A percentile compares a stretch with the other conserved stretches of the same genome.
Evolutionary conservation across 305 asterid species (phyloP).

Genomic region (Fraxinus xanthoxyloides): DNA sequence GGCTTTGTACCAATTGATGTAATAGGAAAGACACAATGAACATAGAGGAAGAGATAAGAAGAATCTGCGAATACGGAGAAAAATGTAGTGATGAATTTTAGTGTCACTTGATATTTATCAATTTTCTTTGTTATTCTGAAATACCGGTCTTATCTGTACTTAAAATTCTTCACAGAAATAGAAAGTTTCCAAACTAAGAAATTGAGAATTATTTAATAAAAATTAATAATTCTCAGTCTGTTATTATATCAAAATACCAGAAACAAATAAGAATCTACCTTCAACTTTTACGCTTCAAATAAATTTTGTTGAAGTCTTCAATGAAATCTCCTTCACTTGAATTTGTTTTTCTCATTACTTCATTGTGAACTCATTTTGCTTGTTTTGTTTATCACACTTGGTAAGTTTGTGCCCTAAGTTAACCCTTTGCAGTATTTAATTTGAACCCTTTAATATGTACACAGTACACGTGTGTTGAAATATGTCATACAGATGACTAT

Average conservation of each 20-base stretch:
- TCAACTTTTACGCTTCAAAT: neutral
- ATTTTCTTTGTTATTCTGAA: neutral
- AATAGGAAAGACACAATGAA: neutral
- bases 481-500: neutral
- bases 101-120: neutral
- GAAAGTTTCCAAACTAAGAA: neutral
- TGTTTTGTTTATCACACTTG: neutral
- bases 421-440: neutral
- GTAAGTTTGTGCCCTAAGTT: neutral
- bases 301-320: neutral
- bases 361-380: neutral
- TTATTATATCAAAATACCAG: neutral
- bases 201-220: neutral
- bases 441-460: neutral
- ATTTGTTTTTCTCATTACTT: neutral
- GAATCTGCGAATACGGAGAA: neutral
- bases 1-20: neutral
- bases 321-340: neutral
- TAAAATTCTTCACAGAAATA: neutral
- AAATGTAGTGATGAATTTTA: neutral
- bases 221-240: neutral
- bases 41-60: neutral
- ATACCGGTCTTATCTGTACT: neutral
- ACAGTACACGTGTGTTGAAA: neutral
- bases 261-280: neutral